phyloP scores from a whole-genome alignment of 2,329 filamentous ascomycete species.

The Diplodia seriata region DNA sequence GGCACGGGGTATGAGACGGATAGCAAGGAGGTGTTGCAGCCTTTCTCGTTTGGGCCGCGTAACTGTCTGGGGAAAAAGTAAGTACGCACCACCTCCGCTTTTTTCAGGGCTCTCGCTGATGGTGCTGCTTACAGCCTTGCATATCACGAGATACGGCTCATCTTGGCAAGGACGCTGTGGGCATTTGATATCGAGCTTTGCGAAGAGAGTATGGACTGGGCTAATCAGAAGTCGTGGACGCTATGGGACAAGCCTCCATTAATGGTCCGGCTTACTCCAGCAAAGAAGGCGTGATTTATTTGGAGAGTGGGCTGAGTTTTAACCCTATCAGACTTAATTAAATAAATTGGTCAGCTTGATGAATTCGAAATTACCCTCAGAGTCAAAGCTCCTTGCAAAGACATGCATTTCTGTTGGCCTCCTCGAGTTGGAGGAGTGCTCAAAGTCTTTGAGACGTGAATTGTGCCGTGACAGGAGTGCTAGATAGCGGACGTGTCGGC shows the following conservation, averaged over 20 bases:
- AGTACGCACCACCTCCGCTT: constrained; percentile 28
- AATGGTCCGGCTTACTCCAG: constrained; percentile 38
- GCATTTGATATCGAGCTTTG: constrained; percentile 49
- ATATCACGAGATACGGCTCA: constrained; percentile 47
- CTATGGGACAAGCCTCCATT: constrained; percentile 45
- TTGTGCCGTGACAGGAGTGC: too few species aligned
- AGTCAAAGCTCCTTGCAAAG: too few species aligned
- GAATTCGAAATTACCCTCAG: too few species aligned
- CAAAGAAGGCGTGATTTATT: neutral
- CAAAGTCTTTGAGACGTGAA: too few species aligned
- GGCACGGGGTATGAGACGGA: constrained; percentile 39
- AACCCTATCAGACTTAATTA: too few species aligned
- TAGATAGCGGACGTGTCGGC: too few species aligned
- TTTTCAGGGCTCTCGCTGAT: neutral
- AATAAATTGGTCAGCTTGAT: too few species aligned
- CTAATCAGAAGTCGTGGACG: constrained; percentile 41
- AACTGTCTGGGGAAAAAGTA: constrained; percentile 48
- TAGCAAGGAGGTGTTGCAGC: constrained; percentile 37
- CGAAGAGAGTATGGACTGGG: constrained; percentile 49
- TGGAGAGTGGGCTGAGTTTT: neutral
- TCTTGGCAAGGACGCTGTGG: constrained; percentile 50
- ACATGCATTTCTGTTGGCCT: too few species aligned
- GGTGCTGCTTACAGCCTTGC: constrained; percentile 40
- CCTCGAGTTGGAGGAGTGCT: too few species aligned
- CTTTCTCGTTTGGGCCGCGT: constrained; percentile 42